Conservation (phyloP, 192 early-diverging fungal species). For the Entrophospora sp. region DNA sequence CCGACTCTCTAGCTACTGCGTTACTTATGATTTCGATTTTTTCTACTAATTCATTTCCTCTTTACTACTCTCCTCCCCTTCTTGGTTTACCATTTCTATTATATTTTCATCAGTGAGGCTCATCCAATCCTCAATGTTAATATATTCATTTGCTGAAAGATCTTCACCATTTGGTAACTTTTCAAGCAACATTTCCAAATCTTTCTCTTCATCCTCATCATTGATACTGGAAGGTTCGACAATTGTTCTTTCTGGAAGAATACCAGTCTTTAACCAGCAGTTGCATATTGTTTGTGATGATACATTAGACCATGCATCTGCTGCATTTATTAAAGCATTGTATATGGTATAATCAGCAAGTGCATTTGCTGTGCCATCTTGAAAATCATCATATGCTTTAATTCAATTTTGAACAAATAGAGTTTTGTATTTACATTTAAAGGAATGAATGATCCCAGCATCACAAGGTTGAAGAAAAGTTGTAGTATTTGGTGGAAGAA, state of each 20-base stretch:
- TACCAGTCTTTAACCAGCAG: too few relatives aligned
- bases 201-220: neutral
- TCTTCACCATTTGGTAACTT: neutral
- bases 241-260: too few relatives aligned
- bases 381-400: neutral
- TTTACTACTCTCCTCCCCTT: neutral
- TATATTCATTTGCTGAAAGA: neutral
- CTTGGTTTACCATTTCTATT: neutral
- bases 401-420: slow-evolving; percentile 6
- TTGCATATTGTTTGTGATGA: too few relatives aligned
- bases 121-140: neutral
- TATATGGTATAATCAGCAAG: neutral
- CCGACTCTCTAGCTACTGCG: neutral
- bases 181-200: neutral
- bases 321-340: too few relatives aligned
- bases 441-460: neutral
- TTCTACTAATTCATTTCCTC: neutral
- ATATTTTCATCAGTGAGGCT: too few relatives aligned
- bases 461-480: neutral
- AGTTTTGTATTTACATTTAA: slow-evolving; percentile 1
- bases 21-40: neutral
- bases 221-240: neutral
- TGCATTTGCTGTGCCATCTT: neutral
- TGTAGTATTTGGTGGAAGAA: slow-evolving; percentile 9
- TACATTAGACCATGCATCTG: too few relatives aligned